Evolutionary conservation across 257 asterid species (phyloP), one percentile per base, ranked within the genome.

Genomic region (Leonotis leonurus): DNA sequence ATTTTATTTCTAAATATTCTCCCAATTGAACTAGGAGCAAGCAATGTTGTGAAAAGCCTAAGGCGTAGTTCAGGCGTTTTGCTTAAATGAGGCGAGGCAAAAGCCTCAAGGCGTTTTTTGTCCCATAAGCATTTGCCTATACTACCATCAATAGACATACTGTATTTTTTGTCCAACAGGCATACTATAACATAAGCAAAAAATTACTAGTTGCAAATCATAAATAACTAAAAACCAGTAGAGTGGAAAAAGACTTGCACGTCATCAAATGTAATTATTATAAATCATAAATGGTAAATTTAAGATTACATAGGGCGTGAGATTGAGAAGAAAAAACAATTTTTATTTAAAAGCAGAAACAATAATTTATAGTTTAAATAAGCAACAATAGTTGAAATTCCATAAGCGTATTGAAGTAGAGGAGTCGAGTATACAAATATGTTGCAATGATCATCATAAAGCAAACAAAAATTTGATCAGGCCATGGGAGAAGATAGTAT

Each of bases 381-480:
- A 44, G 55, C 60, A 6, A 55, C 50, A 49, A n/a, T 17, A 53
- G 32, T 41, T 17, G 17, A 25, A 53, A 50, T 17, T 16, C 11
- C 53, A 30, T 48, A 32, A 59, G 50, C 6, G 8, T 26, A 65
- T 45, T 41, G 17, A 65, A 77, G 46, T 45, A 56, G 59, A 52
- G 49, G 37, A 29, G 6, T 32, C 0, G 8, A 5, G 37, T 29
- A 53, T 12, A 43, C 14, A 61, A 44, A 62, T 30, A 14, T 22
- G 39, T 18, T 48, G 35, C 22, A 35, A 32, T 25, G 56, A 56
- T 17, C 52, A 51, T 49, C 67, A 16, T 51, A 64, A 14, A 64
- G 14, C 59, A 39, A 64, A 48, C 65, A 36, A 64, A 57, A 24
- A 62, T 30, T 62, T 56, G 55, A 35, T 60, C 29, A 9, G 55